A percentile compares a stretch with the other conserved stretches of the same genome.
These are phyloP conservation scores for Zea mays DNA, from an alignment of 176 grass and related monocot species.

Conservation along the genomic window Zm-B73-REFERENCE-NAM-5.0 NC_050102.1:5286001-5286500, in stretches of 20 bases:
- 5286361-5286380: background rate
- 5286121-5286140: constrained; percentile 79
- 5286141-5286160: constrained; percentile 70
- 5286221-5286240: background rate
- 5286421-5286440: background rate
- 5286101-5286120: constrained; percentile 84
- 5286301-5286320: constrained; percentile 29
- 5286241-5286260: background rate
- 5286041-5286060: constrained; percentile 91
- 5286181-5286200: constrained; percentile 13
- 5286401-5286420: background rate
- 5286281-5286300: background rate
- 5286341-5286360: background rate
- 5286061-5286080: constrained; percentile 68
- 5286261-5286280: background rate
- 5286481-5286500: background rate
- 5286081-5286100: constrained; percentile 92
- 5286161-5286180: constrained; percentile 54
- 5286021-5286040: constrained; percentile 29
- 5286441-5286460: background rate
- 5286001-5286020: constrained; percentile 25
- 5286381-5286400: background rate
- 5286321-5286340: background rate
- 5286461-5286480: background rate
- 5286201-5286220: background rate